Evolutionary conservation across 2,329 filamentous ascomycete species (phyloP), one percentile per base, ranked within the genome.

Genomic region (Xylariaceae sp.): DNA sequence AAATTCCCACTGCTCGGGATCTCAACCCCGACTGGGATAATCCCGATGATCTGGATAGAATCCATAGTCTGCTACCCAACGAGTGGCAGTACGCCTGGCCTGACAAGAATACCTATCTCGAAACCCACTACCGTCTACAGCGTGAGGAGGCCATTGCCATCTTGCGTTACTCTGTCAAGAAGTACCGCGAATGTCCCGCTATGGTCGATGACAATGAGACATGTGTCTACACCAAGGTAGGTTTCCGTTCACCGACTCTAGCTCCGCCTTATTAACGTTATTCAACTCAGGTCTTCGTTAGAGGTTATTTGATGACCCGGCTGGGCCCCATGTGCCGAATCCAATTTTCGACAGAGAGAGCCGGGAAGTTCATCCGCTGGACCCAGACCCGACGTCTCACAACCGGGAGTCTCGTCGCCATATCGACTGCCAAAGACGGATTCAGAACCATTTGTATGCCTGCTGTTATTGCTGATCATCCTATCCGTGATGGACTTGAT

Each of bases 81-180:
- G 72, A 72, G 6, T 72, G 84, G 18, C 58, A 78, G 0, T 74
- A 75, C 0, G 73, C 83, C 0, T 92, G 85, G 76, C 58, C 70
- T 0, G 81, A 76, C 4, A 85, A 81, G 43, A 76, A 83, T 1
- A 74, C 77, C 0, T 96, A 95, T 54, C 74, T 96, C 0, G 74
- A 81, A 30, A 79, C 83, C 0, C 88, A 95, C 47, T 95, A 94
- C 65, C 75, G 83, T 2, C 78, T 96, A 1, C 76, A 90, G 7
- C 80, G 91, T 2, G 87, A 90, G 64, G 90, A 96, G 65, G 81
- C 84, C 0, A 74, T 88, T 2, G 80, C 86, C 12, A 79, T 85
- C 1, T 74, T 96, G 0, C 80, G 90, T 6, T 78, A 83, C 57
- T 84, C 88, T 0, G 78, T 95, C 1, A 71, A 73, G 0, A 70